phyloP scores from a whole-genome alignment of 345 rosid genomes.

The Camelina neglecta region DNA sequence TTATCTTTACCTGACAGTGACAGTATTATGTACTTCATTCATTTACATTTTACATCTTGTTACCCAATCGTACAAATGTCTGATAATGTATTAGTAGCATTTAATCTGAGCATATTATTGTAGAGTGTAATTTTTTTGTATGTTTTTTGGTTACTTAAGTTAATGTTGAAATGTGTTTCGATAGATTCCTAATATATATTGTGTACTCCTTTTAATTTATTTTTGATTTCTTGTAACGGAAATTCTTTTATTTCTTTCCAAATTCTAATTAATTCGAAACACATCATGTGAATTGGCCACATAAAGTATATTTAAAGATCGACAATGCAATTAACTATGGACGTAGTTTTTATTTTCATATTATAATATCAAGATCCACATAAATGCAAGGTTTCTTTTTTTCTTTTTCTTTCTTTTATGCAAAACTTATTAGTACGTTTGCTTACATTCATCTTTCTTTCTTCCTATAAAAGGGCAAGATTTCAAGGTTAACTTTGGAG shows the following conservation, averaged over 20 bases:
- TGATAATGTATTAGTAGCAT: background rate
- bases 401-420: too few species aligned
- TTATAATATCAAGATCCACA: slow-evolving; percentile 27
- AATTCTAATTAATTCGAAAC: background rate
- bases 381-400: slow-evolving; percentile 12
- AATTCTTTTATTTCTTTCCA: background rate
- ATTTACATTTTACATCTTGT: background rate
- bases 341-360: background rate
- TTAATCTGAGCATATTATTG: background rate
- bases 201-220: background rate
- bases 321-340: slow-evolving; percentile 5
- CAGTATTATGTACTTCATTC: background rate
- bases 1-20: slow-evolving; percentile 62
- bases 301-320: slow-evolving; percentile 1
- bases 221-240: too few species aligned
- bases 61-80: background rate
- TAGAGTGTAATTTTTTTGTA: background rate
- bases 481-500: background rate
- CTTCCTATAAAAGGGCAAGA: background rate
- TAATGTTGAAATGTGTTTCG: background rate
- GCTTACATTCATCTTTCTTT: background rate
- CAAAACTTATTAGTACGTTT: background rate
- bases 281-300: slow-evolving; percentile 26
- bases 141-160: background rate
- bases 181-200: background rate